These are phyloP conservation scores for Hebeloma cylindrosporum DNA, from an alignment of 768 basidiomycete species.

Conservation along the genomic window DNA sequence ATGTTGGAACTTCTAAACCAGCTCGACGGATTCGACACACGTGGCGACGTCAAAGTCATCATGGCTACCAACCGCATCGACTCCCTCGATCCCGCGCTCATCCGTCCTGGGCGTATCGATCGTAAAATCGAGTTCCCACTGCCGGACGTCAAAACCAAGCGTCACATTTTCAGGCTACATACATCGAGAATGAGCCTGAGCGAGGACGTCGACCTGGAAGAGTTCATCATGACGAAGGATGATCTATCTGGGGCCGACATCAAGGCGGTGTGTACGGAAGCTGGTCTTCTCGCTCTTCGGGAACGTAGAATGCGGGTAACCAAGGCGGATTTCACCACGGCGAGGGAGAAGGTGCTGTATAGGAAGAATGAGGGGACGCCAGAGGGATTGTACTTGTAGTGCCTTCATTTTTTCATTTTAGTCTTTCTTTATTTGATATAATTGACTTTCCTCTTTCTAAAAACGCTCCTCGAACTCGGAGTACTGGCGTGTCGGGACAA, in stretches of 20 bases:
- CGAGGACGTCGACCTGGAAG: slow-evolving; percentile 91
- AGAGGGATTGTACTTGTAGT: too few relatives aligned
- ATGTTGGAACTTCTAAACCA: slow-evolving; percentile 99
- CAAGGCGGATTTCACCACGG: slow-evolving; percentile 86
- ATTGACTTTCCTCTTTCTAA: too few relatives aligned
- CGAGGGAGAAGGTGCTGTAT: slow-evolving; percentile 98
- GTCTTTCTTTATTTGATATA: slow-evolving; percentile 13
- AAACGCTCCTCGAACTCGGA: too few relatives aligned
- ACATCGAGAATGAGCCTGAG: slow-evolving; percentile 92
- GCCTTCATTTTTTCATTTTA: neutral
- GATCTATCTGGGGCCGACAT: slow-evolving; percentile 97
- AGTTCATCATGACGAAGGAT: slow-evolving; percentile 94
- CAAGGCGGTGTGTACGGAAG: slow-evolving; percentile 98
- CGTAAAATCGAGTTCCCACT: slow-evolving; percentile 98
- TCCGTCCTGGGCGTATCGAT: slow-evolving; percentile 97
- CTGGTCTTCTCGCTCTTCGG: slow-evolving; percentile 91
- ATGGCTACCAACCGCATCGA: slow-evolving; percentile 99
- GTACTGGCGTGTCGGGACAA: too few relatives aligned
- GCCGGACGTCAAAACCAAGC: slow-evolving; percentile 98
- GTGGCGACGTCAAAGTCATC: slow-evolving; percentile 99
- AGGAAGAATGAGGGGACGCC: too few relatives aligned
- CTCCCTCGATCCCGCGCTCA: slow-evolving; percentile 94
- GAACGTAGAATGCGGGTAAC: slow-evolving; percentile 95
- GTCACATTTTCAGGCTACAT: slow-evolving; percentile 96
- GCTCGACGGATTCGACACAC: slow-evolving; percentile 98